phyloP scores from a whole-genome alignment of 208 protist genomes.

The Acanthamoeba quina region DNA sequence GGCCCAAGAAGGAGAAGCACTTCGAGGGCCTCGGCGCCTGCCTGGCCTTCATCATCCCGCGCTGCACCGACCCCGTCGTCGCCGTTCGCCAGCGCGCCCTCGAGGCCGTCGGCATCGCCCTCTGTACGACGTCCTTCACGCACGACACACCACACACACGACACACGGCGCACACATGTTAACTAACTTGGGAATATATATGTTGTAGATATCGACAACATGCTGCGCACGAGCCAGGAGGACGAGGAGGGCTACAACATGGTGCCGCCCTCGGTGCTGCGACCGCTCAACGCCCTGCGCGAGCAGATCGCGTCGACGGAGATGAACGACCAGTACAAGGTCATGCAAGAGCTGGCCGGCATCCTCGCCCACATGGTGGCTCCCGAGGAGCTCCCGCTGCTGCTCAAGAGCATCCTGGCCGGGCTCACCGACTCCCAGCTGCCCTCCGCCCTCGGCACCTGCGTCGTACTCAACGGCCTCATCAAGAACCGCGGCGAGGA shows the following conservation, averaged over 20 bases:
- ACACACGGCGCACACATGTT: no score
- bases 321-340: slow-evolving; percentile 81
- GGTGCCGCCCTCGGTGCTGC: slow-evolving; percentile 63
- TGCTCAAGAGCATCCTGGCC: slow-evolving; percentile 74
- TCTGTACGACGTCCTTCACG: slow-evolving; percentile 24
- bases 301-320: slow-evolving; percentile 74
- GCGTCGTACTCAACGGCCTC: slow-evolving; percentile 81
- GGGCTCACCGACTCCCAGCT: slow-evolving; percentile 77
- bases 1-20: slow-evolving; percentile 52
- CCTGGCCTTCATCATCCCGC: slow-evolving; percentile 74
- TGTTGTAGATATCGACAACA: slow-evolving; percentile 74
- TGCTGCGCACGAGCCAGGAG: slow-evolving; percentile 64
- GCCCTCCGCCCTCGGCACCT: slow-evolving; percentile 76
- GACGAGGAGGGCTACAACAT: slow-evolving; percentile 64
- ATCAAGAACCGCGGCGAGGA: slow-evolving; percentile 55
- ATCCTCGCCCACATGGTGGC: slow-evolving; percentile 49
- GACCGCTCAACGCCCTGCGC: slow-evolving; percentile 72
- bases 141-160: no score
- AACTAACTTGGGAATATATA: not conserved
- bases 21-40: slow-evolving; percentile 72
- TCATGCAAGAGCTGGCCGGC: slow-evolving; percentile 63
- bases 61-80: slow-evolving; percentile 76
- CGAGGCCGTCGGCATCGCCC: slow-evolving; percentile 72
- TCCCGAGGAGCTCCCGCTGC: slow-evolving; percentile 69
- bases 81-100: slow-evolving; percentile 75